Percentiles rank a stretch among this genome's conserved stretches.
Evolutionary conservation across 2,329 filamentous ascomycete genomes (phyloP).

Genomic region (Fusarium drepaniforme): DNA sequence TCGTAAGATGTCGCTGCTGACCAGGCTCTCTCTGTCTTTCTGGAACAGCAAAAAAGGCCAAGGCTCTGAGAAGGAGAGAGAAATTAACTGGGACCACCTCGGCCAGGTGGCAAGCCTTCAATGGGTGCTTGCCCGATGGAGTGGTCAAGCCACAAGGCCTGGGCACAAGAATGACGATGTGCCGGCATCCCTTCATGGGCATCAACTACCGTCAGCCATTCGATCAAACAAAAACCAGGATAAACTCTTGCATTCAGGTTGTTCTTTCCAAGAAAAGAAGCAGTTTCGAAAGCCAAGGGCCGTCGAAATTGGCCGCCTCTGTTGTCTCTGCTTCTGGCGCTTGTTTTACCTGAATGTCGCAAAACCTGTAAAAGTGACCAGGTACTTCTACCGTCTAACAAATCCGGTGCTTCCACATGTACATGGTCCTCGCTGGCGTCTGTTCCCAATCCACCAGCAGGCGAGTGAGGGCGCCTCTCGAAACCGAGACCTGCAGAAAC

Average conservation of each 20-base stretch:
- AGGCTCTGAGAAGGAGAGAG: constrained; percentile 13
- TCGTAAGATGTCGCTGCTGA: constrained; percentile 23
- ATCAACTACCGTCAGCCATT: constrained; percentile 17
- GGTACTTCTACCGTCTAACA: constrained; percentile 21
- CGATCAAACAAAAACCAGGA: not conserved
- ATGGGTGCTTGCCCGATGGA: constrained; percentile 21
- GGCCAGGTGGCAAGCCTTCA: constrained; percentile 41
- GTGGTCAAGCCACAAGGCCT: constrained; percentile 4
- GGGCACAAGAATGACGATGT: constrained; percentile 4
- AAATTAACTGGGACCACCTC: constrained; percentile 35
- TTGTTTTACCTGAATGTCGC: constrained; percentile 33
- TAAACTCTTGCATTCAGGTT: not conserved
- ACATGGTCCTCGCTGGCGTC: constrained; percentile 23
- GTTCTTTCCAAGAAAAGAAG: constrained; percentile 5
- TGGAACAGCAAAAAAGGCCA: constrained; percentile 16
- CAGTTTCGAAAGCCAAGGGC: constrained; percentile 17
- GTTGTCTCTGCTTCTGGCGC: constrained; percentile 27
- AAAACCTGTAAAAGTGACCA: constrained; percentile 12
- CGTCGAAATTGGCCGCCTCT: constrained; percentile 24
- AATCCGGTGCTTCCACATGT: constrained; percentile 1
- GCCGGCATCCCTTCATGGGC: not conserved
- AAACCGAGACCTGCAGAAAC: constrained; percentile 40
- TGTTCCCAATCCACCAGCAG: constrained; percentile 27
- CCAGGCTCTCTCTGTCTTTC: constrained; percentile 12
- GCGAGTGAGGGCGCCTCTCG: constrained; percentile 38